Base-by-base conservation (phyloP, 1,139 yeast species). In the Lodderomyces pseudojiufengensis region DNA sequence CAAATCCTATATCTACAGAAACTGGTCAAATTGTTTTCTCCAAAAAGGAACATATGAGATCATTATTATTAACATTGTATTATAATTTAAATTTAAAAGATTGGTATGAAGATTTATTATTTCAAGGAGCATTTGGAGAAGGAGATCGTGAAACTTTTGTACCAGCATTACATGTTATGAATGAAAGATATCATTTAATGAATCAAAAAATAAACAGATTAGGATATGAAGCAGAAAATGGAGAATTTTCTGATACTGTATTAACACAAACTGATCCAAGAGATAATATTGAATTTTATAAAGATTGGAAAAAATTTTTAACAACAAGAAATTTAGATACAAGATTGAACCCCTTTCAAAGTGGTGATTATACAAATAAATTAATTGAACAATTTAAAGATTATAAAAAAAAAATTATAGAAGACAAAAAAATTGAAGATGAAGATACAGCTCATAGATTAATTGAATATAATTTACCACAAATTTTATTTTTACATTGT, bases 61-160 rank as follows among this genome's bases (percentile, higher is more conserved):
- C 61, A 9, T 52, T 63, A 34, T 35, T 61, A 23, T 50, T 65
- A 32, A 49, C 67, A 4, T 43, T 63, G 14, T 65, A 63, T 47
- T 64, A 63, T 45, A 64, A 61, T 40, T 39, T 60, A 10, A 50
- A 57, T 39, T 61, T 63, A 1, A 52, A 55, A 9, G 38, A 44
- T 6, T 55, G 52, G 42, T 65, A 55, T 43, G 58, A 63, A 40
- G 46, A 53, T 14, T 50, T 66, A 38, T 42, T 66, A 5, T 62
- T 55, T 46, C 71, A 63, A 49, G 70, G 70, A 13, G 58, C 60
- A 2, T 61, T 59, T 8, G 69, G 66, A 5, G 57, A 53, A 27
- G 70, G 70, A 27, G 71, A 65, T 40, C 55, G 65, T 36, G 73
- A 66, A 37, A 62, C 70, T 1, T 55, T 62, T 37, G 55, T 63